phyloP scores from a whole-genome alignment of 2,329 filamentous ascomycete genomes.

The Penicillium sumatraense region DNA sequence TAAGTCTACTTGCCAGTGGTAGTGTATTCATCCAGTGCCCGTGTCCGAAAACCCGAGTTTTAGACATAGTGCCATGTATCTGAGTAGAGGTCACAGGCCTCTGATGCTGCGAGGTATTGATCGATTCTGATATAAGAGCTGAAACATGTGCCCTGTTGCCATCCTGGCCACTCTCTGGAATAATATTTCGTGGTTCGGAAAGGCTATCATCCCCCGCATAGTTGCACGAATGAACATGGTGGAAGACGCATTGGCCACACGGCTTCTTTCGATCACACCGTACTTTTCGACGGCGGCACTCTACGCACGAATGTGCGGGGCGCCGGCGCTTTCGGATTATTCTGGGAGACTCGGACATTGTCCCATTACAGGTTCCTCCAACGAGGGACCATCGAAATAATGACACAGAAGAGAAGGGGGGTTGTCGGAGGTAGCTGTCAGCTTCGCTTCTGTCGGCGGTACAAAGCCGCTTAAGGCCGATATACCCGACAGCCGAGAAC shows the following conservation, averaged over 20 bases:
- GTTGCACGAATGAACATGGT: conserved; percentile 8
- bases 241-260: conserved; percentile 27
- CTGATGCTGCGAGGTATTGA: neutral
- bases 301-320: conserved; percentile 29
- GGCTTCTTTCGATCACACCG: conserved; percentile 33
- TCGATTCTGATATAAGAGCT: neutral
- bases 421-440: neutral
- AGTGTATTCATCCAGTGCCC: conserved; percentile 32
- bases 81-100: neutral
- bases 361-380: neutral
- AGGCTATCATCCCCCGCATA: conserved; percentile 12
- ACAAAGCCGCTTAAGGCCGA: neutral
- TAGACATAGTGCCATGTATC: conserved; percentile 24
- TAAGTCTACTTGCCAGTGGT: neutral
- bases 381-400: neutral
- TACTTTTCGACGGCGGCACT: conserved; percentile 38
- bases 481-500: neutral
- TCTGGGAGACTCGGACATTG: neutral
- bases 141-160: neutral
- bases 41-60: conserved; percentile 30
- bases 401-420: neutral
- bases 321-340: conserved; percentile 21
- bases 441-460: neutral
- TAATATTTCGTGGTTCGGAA: too few relatives aligned
- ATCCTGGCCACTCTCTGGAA: neutral